phyloP scores from a whole-genome alignment of 768 basidiomycete genomes.

The Kwoniella shandongensis region DNA sequence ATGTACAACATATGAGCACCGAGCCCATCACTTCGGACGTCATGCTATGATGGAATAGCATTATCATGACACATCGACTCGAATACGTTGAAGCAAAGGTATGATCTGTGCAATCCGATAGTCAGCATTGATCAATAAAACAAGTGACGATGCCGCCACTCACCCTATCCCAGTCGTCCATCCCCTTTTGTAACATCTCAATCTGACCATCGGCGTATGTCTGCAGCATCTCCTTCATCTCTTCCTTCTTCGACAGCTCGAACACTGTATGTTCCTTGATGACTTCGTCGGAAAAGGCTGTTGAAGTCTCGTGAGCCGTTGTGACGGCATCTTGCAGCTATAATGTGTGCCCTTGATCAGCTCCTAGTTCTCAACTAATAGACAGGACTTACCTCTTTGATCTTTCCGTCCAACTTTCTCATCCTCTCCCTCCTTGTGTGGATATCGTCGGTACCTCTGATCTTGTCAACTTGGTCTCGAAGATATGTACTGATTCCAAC shows the following conservation, averaged over 20 bases:
- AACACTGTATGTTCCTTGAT: constrained; percentile 86
- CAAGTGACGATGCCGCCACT: constrained; percentile 6
- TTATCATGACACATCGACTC: constrained; percentile 70
- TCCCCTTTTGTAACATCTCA: constrained; percentile 90
- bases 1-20: background rate
- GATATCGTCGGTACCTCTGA: constrained; percentile 91
- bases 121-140: background rate
- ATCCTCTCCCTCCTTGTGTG: constrained; percentile 89
- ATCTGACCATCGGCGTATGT: constrained; percentile 91
- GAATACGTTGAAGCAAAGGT: constrained; percentile 87
- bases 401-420: constrained; percentile 85
- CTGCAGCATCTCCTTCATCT: constrained; percentile 94
- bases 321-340: constrained; percentile 96
- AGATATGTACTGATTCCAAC: constrained; percentile 83
- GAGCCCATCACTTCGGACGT: too few species aligned
- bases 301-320: constrained; percentile 90
- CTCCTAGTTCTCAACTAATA: background rate
- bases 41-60: too few species aligned
- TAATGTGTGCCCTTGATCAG: background rate
- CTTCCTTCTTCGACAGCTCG: constrained; percentile 83
- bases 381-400: constrained; percentile 89
- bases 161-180: constrained; percentile 92
- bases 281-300: constrained; percentile 94
- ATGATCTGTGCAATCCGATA: constrained; percentile 59
- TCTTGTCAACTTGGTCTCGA: constrained; percentile 84